phyloP scores from a whole-genome alignment of 164 flowering plant species.

The Tetracentron sinense region DNA sequence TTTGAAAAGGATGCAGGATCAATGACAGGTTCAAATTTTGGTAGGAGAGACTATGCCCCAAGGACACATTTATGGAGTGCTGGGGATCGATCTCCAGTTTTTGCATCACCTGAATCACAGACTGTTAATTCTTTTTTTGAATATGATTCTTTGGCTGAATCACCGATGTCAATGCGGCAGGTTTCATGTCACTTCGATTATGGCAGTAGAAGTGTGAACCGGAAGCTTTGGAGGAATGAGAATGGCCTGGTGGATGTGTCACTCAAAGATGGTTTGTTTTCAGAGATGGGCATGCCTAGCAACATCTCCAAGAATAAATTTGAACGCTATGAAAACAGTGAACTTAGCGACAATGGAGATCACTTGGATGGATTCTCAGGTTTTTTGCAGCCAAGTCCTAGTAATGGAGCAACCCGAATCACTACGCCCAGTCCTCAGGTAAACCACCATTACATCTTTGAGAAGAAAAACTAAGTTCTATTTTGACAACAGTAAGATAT shows the following conservation, averaged over 20 bases:
- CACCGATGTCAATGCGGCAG: constrained; percentile 58
- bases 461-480: no score
- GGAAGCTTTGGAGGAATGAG: constrained; percentile 66
- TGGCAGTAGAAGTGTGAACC: constrained; percentile 44
- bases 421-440: constrained; percentile 75
- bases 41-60: constrained; percentile 31
- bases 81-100: constrained; percentile 42
- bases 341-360: constrained; percentile 25
- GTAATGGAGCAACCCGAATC: constrained; percentile 33
- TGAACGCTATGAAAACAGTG: constrained; percentile 25
- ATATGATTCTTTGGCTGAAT: constrained; percentile 49
- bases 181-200: constrained; percentile 27
- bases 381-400: constrained; percentile 39
- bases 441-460: constrained; percentile 6
- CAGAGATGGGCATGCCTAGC: constrained; percentile 36
- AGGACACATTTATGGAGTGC: constrained; percentile 25
- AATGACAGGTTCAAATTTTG: constrained; percentile 50
- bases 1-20: constrained; percentile 39
- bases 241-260: constrained; percentile 87
- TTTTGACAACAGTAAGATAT: no score
- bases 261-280: constrained; percentile 76
- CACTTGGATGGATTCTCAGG: constrained; percentile 49
- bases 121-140: constrained; percentile 60
- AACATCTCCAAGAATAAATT: constrained; percentile 13
- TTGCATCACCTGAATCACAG: constrained; percentile 75